phyloP scores from a whole-genome alignment of 768 basidiomycete genomes.

The Porphyrellus cyaneotinctus region DNA sequence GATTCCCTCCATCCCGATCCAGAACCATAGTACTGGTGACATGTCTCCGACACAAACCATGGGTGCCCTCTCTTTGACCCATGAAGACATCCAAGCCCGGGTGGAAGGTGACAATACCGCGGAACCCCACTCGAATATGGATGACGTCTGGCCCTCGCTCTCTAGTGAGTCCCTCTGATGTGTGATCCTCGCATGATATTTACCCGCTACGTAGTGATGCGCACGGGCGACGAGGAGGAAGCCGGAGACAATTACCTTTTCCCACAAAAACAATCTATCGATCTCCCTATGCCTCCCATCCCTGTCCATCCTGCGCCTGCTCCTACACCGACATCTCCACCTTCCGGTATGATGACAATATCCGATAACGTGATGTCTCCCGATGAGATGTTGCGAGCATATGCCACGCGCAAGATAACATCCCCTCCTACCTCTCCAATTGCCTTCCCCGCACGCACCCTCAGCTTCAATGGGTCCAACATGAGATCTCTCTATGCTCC shows the following conservation, averaged over 20 bases:
- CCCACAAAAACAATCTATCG: constrained; percentile 22
- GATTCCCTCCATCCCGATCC: constrained; percentile 7
- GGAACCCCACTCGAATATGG: constrained; percentile 38
- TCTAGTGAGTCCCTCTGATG: constrained; percentile 42
- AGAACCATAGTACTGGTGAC: constrained; percentile 24
- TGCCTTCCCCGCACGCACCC: constrained; percentile 27
- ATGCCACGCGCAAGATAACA: constrained; percentile 46
- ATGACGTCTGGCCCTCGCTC: constrained; percentile 67
- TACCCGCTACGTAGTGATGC: constrained; percentile 56
- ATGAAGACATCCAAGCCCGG: constrained; percentile 59
- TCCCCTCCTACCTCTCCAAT: constrained; percentile 33
- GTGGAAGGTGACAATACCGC: constrained; percentile 36
- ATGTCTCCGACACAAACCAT: constrained; percentile 44
- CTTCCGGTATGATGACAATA: constrained; percentile 37
- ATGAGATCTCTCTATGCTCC: constrained; percentile 32
- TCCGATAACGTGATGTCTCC: constrained; percentile 50
- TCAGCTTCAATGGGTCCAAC: constrained; percentile 21
- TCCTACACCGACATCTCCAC: constrained; percentile 32
- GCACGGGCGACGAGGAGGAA: constrained; percentile 43
- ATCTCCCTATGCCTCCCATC: constrained; percentile 33
- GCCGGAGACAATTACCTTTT: constrained; percentile 45
- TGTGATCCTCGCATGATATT: constrained; percentile 1
- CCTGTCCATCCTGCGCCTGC: constrained; percentile 27
- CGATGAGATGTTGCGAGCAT: constrained; percentile 75
- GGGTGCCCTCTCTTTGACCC: constrained; percentile 42